phyloP scores from a whole-genome alignment of 495 filamentous ascomycete species.

The Neurospora cerealis region DNA sequence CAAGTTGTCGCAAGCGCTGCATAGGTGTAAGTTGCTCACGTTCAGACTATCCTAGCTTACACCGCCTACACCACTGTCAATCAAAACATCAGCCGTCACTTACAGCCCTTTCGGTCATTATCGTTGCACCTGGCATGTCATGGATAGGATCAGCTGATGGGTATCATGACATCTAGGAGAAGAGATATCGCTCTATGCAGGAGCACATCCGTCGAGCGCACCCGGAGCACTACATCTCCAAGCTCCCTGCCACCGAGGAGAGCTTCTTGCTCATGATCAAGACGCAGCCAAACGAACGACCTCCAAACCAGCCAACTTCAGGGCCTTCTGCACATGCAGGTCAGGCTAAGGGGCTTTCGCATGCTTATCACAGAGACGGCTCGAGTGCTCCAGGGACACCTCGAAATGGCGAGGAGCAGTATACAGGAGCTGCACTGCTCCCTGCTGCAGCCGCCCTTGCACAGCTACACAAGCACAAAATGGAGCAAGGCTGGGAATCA shows the following conservation, averaged over 20 bases:
- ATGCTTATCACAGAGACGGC: constrained; percentile 50
- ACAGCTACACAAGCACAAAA: constrained; percentile 69
- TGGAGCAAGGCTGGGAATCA: constrained; percentile 74
- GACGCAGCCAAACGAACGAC: constrained; percentile 73
- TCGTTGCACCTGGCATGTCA: not conserved
- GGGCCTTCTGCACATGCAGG: constrained; percentile 16
- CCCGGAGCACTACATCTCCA: constrained; percentile 94
- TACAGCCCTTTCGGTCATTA: not conserved
- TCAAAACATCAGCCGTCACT: not conserved
- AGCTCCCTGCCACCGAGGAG: constrained; percentile 97
- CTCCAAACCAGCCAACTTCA: constrained; percentile 26
- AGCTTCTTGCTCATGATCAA: constrained; percentile 95
- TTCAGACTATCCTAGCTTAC: constrained; percentile 11
- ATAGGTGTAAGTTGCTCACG: constrained; percentile 70
- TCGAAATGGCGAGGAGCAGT: constrained; percentile 64
- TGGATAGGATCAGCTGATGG: constrained; percentile 4
- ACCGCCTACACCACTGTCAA: not conserved
- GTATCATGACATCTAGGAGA: constrained; percentile 53
- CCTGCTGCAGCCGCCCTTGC: constrained; percentile 78
- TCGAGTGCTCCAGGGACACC: constrained; percentile 64
- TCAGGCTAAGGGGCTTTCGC: constrained; percentile 28
- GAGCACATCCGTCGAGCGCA: constrained; percentile 98
- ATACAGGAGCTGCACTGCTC: constrained; percentile 46
- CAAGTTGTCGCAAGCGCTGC: constrained; percentile 95
- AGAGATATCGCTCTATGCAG: constrained; percentile 97